Conservation (phyloP, 2,329 filamentous ascomycete genomes). For the Xylariales sp. region DNA sequence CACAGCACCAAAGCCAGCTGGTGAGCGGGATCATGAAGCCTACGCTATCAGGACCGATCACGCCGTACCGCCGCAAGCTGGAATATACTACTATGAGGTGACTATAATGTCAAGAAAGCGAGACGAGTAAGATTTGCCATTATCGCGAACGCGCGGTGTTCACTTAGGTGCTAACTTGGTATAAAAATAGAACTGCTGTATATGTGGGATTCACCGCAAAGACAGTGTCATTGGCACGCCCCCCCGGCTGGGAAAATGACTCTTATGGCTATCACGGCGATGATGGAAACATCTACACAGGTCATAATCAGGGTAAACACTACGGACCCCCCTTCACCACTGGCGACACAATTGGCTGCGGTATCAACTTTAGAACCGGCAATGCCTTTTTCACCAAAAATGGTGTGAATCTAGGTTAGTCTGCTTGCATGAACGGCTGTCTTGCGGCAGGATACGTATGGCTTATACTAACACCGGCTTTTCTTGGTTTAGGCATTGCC, state of each 20-base stretch:
- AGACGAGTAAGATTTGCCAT: constrained; percentile 44
- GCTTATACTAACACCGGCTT: neutral
- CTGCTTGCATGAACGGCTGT: constrained; percentile 8
- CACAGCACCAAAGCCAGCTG: constrained; percentile 38
- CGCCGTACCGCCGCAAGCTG: constrained; percentile 82
- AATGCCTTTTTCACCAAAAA: constrained; percentile 69
- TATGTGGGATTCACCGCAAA: constrained; percentile 59
- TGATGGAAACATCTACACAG: constrained; percentile 58
- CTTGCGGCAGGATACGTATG: neutral
- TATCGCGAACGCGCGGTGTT: too few species aligned
- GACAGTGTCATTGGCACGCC: constrained; percentile 47
- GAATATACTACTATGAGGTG: constrained; percentile 91
- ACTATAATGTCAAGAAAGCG: constrained; percentile 44
- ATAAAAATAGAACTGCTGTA: constrained; percentile 49
- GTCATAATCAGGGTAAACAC: constrained; percentile 49
- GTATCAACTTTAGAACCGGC: constrained; percentile 60
- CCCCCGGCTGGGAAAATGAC: constrained; percentile 63
- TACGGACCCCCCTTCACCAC: constrained; percentile 54
- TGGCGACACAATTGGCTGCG: constrained; percentile 59
- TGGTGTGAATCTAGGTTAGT: constrained; percentile 50
- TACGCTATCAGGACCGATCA: constrained; percentile 79
- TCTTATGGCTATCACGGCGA: constrained; percentile 69
- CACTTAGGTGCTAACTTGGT: too few species aligned
- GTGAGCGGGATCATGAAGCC: constrained; percentile 66
- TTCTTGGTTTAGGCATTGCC: constrained; percentile 68